Conservation (phyloP, 2,329 filamentous ascomycete species). For the Samsoniella hepiali region DNA sequence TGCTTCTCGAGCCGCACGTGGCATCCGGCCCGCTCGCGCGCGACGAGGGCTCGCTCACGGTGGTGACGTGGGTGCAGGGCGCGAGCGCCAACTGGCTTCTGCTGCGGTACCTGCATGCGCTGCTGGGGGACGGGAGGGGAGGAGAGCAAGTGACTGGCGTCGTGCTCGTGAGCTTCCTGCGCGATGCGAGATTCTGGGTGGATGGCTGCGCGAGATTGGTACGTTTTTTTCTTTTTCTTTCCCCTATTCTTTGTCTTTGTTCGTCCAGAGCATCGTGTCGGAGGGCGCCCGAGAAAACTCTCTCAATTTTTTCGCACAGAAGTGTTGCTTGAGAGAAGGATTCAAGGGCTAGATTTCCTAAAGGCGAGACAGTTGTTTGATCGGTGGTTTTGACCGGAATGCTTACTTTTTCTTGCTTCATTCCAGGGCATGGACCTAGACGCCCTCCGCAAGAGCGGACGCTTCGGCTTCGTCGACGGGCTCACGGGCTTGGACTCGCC, state of each 20-base stretch:
- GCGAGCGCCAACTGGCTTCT: slow-evolving; percentile 65
- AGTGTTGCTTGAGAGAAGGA: background rate
- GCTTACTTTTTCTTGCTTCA: background rate
- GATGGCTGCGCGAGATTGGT: slow-evolving; percentile 67
- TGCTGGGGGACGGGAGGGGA: slow-evolving; percentile 18
- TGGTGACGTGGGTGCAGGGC: slow-evolving; percentile 66
- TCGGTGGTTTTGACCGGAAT: background rate
- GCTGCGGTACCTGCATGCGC: slow-evolving; percentile 47
- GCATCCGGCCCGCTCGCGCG: slow-evolving; percentile 44
- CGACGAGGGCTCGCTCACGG: slow-evolving; percentile 52
- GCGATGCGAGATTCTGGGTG: slow-evolving; percentile 75
- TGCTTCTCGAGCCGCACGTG: slow-evolving; percentile 63
- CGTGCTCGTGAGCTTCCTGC: slow-evolving; percentile 78
- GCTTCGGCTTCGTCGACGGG: slow-evolving; percentile 74
- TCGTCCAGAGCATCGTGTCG: background rate
- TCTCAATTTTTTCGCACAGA: no score
- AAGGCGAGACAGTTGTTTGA: no score
- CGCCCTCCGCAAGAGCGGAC: slow-evolving; percentile 51
- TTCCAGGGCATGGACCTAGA: slow-evolving; percentile 68
- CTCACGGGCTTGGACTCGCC: slow-evolving; percentile 54
- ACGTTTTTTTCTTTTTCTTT: slow-evolving; percentile 16
- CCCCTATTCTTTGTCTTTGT: background rate
- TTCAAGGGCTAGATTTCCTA: no score
- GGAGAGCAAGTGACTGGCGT: slow-evolving; percentile 46
- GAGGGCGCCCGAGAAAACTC: background rate